Evolutionary conservation across 805 yeast species (phyloP).

Genomic region (Lipomyces lipofer): DNA sequence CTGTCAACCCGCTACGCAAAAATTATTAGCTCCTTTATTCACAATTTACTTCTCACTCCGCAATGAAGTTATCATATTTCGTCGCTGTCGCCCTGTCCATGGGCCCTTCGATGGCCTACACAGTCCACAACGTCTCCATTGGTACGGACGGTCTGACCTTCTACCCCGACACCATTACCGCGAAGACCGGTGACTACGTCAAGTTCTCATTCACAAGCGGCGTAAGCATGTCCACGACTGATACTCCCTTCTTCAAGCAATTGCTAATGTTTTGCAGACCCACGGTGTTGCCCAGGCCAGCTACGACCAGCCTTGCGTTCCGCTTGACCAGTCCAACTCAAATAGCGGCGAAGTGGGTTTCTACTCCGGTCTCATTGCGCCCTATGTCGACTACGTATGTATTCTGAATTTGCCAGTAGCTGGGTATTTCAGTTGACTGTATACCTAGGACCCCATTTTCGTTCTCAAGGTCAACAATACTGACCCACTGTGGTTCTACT

Average conservation of each 20-base stretch:
- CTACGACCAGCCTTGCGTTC: constrained; percentile 31
- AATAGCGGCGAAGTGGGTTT: constrained; percentile 18
- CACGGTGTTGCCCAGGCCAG: constrained; percentile 33
- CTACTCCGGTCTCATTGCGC: constrained; percentile 31
- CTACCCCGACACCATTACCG: constrained; percentile 29
- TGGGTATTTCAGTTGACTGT: too few relatives aligned
- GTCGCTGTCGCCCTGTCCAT: neutral
- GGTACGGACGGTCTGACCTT: constrained; percentile 18
- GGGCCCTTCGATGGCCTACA: constrained; percentile 11
- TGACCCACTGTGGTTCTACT: constrained; percentile 34
- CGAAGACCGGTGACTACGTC: constrained; percentile 32
- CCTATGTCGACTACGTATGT: neutral
- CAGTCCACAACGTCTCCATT: constrained; percentile 21
- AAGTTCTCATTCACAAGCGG: constrained; percentile 20
- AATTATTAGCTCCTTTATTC: too few relatives aligned
- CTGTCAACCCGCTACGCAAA: too few relatives aligned
- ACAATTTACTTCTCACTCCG: neutral
- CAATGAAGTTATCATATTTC: neutral
- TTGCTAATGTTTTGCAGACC: constrained; percentile 8
- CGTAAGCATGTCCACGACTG: constrained; percentile 2
- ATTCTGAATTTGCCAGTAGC: neutral
- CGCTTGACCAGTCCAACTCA: constrained; percentile 4
- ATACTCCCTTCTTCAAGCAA: neutral
- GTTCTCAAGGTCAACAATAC: constrained; percentile 26
- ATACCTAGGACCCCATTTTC: constrained; percentile 18